These are phyloP conservation scores for Adansonia madagascariensis DNA, from an alignment of 441 rosid species.

Conservation along the genomic window DNA sequence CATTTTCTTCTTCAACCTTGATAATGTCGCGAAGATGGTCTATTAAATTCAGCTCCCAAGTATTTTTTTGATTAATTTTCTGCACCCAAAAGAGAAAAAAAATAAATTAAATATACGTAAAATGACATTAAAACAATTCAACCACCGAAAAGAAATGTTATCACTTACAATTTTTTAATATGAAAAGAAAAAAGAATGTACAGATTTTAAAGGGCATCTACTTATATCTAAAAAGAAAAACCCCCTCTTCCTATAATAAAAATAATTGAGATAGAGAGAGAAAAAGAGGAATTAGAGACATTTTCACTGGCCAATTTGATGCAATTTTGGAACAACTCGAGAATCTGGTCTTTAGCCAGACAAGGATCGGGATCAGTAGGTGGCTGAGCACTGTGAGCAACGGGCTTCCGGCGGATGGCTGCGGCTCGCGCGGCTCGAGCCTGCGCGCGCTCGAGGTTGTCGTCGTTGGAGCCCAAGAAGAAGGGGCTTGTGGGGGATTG, in stretches of 20 bases:
- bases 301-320: constrained; percentile 94
- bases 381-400: constrained; percentile 35
- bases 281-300: constrained; percentile 39
- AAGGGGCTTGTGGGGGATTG: constrained; percentile 81
- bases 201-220: background rate
- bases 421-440: constrained; percentile 90
- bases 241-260: background rate
- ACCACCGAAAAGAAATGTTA: background rate
- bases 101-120: background rate
- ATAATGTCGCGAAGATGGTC: constrained; percentile 83
- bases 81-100: constrained; percentile 35
- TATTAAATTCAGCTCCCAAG: constrained; percentile 89
- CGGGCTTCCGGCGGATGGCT: constrained; percentile 74
- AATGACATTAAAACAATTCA: constrained; percentile 5
- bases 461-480: constrained; percentile 79
- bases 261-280: background rate
- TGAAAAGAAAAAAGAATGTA: background rate
- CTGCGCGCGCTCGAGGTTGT: constrained; percentile 73
- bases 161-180: background rate
- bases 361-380: constrained; percentile 50
- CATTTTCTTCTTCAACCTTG: constrained; percentile 81
- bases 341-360: constrained; percentile 76
- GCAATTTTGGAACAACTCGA: constrained; percentile 82
- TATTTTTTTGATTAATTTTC: constrained; percentile 96
- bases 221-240: constrained; percentile 8